These are phyloP conservation scores for Aspergillus felis DNA, from an alignment of 2,329 filamentous ascomycete species.

Conservation along the genomic window DNA sequence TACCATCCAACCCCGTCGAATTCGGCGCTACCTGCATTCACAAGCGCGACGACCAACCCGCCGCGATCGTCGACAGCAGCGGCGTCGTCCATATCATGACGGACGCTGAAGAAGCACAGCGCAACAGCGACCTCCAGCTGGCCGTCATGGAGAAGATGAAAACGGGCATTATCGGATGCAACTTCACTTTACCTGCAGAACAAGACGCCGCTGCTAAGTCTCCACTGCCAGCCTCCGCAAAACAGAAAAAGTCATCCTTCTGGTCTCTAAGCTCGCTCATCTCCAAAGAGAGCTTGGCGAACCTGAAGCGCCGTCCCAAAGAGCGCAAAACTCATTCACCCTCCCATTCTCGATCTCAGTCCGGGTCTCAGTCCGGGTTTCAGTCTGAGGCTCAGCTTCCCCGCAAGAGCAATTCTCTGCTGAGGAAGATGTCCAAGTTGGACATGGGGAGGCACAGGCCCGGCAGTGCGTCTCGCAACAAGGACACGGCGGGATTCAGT, in stretches of 20 bases:
- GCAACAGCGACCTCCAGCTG: conserved; percentile 16
- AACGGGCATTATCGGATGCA: conserved; percentile 10
- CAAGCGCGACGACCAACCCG: conserved; percentile 1
- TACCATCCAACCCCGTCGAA: neutral
- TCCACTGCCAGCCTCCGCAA: neutral
- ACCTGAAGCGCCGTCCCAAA: neutral
- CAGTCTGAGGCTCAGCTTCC: neutral
- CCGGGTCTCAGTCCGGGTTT: neutral
- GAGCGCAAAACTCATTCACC: neutral
- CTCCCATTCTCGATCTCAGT: neutral
- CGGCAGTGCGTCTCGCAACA: neutral
- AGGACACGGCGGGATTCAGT: conserved; percentile 1
- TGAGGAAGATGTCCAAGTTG: conserved; percentile 4
- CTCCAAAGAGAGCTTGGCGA: neutral
- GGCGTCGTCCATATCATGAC: conserved; percentile 18
- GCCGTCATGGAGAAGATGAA: conserved; percentile 25
- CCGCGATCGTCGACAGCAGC: conserved; percentile 20
- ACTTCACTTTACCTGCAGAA: neutral
- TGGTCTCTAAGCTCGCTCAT: neutral
- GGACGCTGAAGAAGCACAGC: conserved; percentile 16
- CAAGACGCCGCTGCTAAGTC: neutral
- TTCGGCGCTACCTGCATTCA: neutral
- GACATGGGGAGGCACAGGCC: neutral
- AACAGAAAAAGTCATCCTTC: neutral
- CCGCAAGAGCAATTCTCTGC: neutral